Evolutionary conservation across 2,329 filamentous ascomycete genomes (phyloP), one percentile per base, ranked within the genome.

Genomic region (Xylaria sp.): DNA sequence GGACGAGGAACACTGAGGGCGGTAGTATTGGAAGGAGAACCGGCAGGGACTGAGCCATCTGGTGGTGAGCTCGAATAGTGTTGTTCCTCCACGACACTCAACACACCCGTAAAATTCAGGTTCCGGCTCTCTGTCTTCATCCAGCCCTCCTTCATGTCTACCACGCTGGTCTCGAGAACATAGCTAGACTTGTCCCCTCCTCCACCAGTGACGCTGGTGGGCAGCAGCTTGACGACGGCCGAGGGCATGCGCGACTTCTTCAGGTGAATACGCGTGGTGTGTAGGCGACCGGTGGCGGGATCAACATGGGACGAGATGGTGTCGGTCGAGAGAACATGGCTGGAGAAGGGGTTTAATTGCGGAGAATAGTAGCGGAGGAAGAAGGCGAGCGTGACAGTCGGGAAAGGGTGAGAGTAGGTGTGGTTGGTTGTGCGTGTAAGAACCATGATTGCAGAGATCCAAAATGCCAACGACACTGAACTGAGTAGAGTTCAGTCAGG

Each of bases 341-440:
- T 89, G 71, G 90, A 90, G 82, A 95, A 94, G 6, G 92, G 92
- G 76, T 95, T 96, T 71, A 87, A 81, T 71, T 87, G 83, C 33
- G 86, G 85, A 5, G 86, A 88, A 66, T 92, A 93, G 81, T 96
- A 96, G 71, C 92, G 92, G 56, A 96, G 90, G 81, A 95, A 96
- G 85, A 93, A 96, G 81, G 92, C 92, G 79, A 96, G 90, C 55
- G 92, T 93, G 69, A 96, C 92, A 78, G 92, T 92, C 69, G 92
- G 89, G 82, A 95, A 95, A 55, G 91, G 90, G 80, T 95, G 93
- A 71, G 89, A 86, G 84, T 94, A 94, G 75, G 86, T 87, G 78
- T 92, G 90, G 80, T 86, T 88, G 73, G 87, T 89, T 61, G 86
- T 87, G 78, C 88, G 87, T 6, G 85, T 87, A 80, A 89, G 85